phyloP scores from a whole-genome alignment of 805 yeast species.

The Cyberlindnera subsufficiens region DNA sequence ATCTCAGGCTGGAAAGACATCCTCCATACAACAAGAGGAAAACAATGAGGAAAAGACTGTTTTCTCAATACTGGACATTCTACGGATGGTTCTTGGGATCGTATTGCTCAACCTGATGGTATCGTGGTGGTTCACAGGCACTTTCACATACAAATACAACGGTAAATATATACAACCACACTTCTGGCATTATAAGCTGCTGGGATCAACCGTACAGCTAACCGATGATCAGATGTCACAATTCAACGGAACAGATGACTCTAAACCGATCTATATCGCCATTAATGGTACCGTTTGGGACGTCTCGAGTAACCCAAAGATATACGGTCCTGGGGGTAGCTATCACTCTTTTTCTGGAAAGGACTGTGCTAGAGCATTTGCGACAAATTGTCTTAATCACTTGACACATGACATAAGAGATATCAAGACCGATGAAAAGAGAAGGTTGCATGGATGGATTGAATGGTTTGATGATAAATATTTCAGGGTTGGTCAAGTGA shows the following conservation, averaged over 20 bases:
- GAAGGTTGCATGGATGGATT: conserved; percentile 23
- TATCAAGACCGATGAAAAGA: conserved; percentile 28
- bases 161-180: conserved; percentile 37
- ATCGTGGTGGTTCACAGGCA: conserved; percentile 17
- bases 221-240: conserved; percentile 32
- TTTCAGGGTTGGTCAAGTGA: conserved; percentile 18
- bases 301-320: conserved; percentile 34
- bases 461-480: conserved; percentile 23
- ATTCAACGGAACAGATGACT: conserved; percentile 38
- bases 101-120: conserved; percentile 5
- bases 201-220: conserved; percentile 21
- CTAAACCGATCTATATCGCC: conserved; percentile 43
- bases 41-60: background rate
- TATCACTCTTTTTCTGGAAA: conserved; percentile 45
- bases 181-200: conserved; percentile 22
- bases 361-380: conserved; percentile 52
- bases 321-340: conserved; percentile 44
- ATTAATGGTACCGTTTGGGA: conserved; percentile 51
- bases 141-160: conserved; percentile 40
- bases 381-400: conserved; percentile 55
- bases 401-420: conserved; percentile 50
- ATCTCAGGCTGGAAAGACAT: no score
- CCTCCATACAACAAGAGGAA: no score
- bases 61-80: conserved; percentile 14
- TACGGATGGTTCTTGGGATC: conserved; percentile 19